A percentile compares a stretch with the other conserved stretches of the same genome.
Conservation (phyloP, 2,329 filamentous ascomycete genomes). For the Rugonectria rugulosa region DNA sequence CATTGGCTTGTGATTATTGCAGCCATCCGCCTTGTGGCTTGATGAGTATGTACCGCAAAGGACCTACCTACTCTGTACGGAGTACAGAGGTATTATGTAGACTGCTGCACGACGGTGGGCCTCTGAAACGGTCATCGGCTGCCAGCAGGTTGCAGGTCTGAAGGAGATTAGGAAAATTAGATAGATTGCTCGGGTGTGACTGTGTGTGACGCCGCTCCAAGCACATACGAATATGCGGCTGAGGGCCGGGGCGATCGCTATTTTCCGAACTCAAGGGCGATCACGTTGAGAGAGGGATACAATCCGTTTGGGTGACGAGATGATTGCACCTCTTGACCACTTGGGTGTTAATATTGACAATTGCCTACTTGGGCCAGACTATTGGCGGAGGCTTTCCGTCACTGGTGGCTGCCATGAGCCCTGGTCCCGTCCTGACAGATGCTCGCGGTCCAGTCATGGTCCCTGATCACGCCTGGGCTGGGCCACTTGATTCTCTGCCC, state of each 20-base stretch:
- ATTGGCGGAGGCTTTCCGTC: slow-evolving; percentile 17
- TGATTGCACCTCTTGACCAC: background rate
- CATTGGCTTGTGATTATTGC: slow-evolving; percentile 8
- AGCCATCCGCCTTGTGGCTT: slow-evolving; percentile 15
- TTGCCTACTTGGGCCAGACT: slow-evolving; percentile 23
- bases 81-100: no score
- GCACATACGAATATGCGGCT: background rate
- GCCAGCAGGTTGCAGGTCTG: background rate
- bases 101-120: slow-evolving; percentile 5
- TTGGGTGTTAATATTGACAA: slow-evolving; percentile 6
- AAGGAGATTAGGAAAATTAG: background rate
- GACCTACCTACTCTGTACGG: no score
- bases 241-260: background rate
- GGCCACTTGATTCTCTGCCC: background rate
- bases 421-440: slow-evolving; percentile 13
- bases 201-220: background rate
- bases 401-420: slow-evolving; percentile 19
- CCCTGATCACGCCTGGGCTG: background rate
- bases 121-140: slow-evolving; percentile 6
- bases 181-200: background rate
- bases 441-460: slow-evolving; percentile 14
- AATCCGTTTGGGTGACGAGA: background rate
- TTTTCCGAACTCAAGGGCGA: background rate
- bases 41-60: no score
- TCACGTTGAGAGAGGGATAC: background rate